Base-by-base conservation (phyloP, 495 filamentous ascomycete species). In the Penicillium psychrofluorescens region DNA sequence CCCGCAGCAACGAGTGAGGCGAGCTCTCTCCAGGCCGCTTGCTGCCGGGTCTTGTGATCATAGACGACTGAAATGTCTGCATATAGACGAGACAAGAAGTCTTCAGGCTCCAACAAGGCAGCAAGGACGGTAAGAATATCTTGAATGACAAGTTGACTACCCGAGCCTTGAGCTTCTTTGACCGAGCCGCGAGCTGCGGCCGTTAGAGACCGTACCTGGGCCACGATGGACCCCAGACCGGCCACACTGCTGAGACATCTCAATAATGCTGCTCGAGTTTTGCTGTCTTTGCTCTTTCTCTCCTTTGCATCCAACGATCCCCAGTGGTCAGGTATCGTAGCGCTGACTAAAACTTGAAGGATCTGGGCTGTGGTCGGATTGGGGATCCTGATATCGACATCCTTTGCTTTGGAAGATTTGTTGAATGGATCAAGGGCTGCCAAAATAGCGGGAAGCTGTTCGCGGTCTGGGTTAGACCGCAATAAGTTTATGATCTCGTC, bases 271-370 rank as follows among this genome's bases (percentile, higher is more conserved):
- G 46, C 62, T 36, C 61, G 61, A 31, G 49, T 13, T 44, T 68
- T 74, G 14, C 37, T 38, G 41, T 60, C 56, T 43, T 51, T 55
- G 31, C 59, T 43, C 34, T 57, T 61, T 37, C 53, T 51, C 11
- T 64, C 66, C 42, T 70, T 68, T 47, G 72, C 64, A 43, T 71
- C 61, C 27, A 88, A 50, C 28, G 75, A 49, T n/a, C 65, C 45
- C 90, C 90, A 95, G 61, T 86, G 88, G 50, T 86, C 81, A 6
- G 86, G 83, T 6, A 90, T 68, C 33, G 83, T 86, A 31, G 77
- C 76, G 31, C 68, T 78, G 44, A 88, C 78, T 50, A 95, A 64
- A 8, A 72, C 60, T 55, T 84, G 80, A 38, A 89, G 66, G 6
- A 95, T 76, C 53, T 88, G 84, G 6, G 87, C 76, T 40, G 78